Percentiles rank a stretch among this genome's conserved stretches.
Conservation (phyloP, 2,329 filamentous ascomycete species). For the Fusarium scirpi region DNA sequence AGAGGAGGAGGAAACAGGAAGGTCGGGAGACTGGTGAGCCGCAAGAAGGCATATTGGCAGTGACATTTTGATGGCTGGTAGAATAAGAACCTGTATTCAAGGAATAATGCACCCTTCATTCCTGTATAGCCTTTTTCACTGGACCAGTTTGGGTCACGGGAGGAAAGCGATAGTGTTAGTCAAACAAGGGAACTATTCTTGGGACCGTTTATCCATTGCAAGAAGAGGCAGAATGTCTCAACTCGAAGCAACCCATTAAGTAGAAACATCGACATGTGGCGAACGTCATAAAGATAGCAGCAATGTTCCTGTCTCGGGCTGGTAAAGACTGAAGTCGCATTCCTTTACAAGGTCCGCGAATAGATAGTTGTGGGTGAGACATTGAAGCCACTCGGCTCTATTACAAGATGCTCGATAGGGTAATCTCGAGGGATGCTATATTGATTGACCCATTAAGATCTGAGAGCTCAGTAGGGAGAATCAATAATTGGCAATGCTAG, state of each 20-base stretch:
- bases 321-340: conserved; percentile 41
- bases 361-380: conserved; percentile 40
- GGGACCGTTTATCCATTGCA: conserved; percentile 42
- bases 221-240: conserved; percentile 52
- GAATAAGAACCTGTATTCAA: conserved; percentile 25
- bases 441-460: conserved; percentile 2
- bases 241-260: conserved; percentile 15
- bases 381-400: conserved; percentile 34
- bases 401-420: not conserved
- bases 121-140: conserved; percentile 46
- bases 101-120: conserved; percentile 56
- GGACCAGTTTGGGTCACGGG: conserved; percentile 40
- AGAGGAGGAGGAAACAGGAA: conserved; percentile 24
- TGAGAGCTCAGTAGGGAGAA: conserved; percentile 13
- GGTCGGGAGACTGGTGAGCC: conserved; percentile 24
- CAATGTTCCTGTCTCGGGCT: conserved; percentile 22
- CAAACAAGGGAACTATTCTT: conserved; percentile 25
- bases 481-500: conserved; percentile 25
- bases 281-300: conserved; percentile 24
- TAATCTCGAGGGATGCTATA: conserved; percentile 13
- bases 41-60: conserved; percentile 40
- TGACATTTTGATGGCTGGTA: conserved; percentile 49
- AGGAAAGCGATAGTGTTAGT: conserved; percentile 25
- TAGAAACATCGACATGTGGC: conserved; percentile 29
- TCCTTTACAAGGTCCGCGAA: conserved; percentile 42